phyloP scores from a whole-genome alignment of 257 asterid species.

The Lycium barbarum region DNA sequence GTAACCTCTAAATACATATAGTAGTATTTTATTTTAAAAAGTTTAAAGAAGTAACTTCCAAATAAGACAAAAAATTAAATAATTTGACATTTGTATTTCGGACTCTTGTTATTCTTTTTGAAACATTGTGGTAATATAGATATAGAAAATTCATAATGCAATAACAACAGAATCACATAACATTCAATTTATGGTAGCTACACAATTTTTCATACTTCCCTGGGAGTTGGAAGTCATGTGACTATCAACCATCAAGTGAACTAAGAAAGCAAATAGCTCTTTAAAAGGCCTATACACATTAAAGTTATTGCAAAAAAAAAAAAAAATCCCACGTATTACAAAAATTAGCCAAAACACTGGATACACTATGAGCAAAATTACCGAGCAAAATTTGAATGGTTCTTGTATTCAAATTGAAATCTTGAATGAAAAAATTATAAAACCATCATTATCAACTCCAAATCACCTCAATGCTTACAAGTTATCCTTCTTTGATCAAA shows the following conservation, averaged over 20 bases:
- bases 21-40: no score
- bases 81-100: neutral
- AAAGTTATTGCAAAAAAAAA: neutral
- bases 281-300: neutral
- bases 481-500: constrained; percentile 33
- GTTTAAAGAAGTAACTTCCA: neutral
- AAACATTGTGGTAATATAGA: neutral
- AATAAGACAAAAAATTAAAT: neutral
- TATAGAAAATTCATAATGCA: no score
- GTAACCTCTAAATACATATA: no score
- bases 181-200: neutral
- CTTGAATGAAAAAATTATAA: constrained; percentile 28
- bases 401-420: constrained; percentile 19
- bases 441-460: constrained; percentile 32
- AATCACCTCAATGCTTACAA: neutral
- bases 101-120: neutral
- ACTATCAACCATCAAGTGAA: neutral
- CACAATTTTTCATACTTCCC: constrained; percentile 2
- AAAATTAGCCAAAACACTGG: neutral
- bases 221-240: constrained; percentile 16
- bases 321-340: neutral
- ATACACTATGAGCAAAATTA: constrained; percentile 2
- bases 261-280: neutral
- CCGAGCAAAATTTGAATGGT: neutral
- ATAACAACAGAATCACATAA: no score